Evolutionary conservation across 352 stramenopile species (phyloP).

Genomic region (Phytophthora pinifolia): DNA sequence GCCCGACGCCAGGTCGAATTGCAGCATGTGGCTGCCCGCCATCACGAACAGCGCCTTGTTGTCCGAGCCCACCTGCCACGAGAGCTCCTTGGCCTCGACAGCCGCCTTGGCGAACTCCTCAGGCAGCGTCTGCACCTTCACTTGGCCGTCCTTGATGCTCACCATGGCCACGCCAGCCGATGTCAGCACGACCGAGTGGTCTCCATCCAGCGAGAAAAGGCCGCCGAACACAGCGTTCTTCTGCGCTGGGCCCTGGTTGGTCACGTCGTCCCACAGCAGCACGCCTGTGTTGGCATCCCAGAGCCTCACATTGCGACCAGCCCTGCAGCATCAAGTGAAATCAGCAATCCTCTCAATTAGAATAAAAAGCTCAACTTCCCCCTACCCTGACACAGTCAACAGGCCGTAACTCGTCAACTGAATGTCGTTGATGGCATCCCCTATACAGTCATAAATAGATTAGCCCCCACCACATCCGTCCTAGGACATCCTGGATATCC

Average conservation of each 20-base stretch:
- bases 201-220: constrained; percentile 46
- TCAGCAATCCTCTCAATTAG: constrained; percentile 12
- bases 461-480: not conserved
- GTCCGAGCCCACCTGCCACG: constrained; percentile 52
- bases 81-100: constrained; percentile 17
- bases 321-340: constrained; percentile 25
- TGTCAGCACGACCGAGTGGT: constrained; percentile 54
- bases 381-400: constrained; percentile 65
- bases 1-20: constrained; percentile 40
- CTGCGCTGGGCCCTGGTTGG: constrained; percentile 18
- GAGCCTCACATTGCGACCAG: constrained; percentile 58
- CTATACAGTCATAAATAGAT: constrained; percentile 27
- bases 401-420: constrained; percentile 71
- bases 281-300: constrained; percentile 65
- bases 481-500: not conserved
- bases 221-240: constrained; percentile 35
- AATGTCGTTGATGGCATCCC: constrained; percentile 65
- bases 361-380: constrained; percentile 1
- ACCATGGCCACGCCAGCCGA: constrained; percentile 48
- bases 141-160: constrained; percentile 54
- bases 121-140: constrained; percentile 45
- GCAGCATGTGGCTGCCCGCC: constrained; percentile 38
- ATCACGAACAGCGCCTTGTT: constrained; percentile 52
- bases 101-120: constrained; percentile 30
- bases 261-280: constrained; percentile 71